Base-by-base conservation (phyloP, 2,329 filamentous ascomycete species). In the Cytospora chrysosperma region DNA sequence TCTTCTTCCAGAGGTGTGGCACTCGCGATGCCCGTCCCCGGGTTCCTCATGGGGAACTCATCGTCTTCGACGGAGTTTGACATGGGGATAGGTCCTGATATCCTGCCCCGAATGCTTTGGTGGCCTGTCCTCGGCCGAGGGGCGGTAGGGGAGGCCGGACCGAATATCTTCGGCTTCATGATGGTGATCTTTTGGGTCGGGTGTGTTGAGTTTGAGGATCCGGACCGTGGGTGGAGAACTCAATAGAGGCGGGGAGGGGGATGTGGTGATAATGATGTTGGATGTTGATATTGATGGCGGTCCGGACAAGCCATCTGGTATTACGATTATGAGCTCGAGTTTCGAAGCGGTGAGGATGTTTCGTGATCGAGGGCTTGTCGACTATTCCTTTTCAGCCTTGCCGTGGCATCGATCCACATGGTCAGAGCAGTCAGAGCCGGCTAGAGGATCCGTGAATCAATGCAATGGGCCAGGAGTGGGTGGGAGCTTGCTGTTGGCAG, bases 41-140 rank as follows among this genome's bases (percentile, higher is more conserved):
- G 78, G 32, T 77, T 78, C 57, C 80, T 76, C 55, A 83, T 81
- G 13, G 82, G 79, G 68, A 85, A 83, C 63, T 85, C 84, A 65
- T 85, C 79, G 68, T 81, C 82, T 63, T 84, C 82, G 49, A 77
- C 67, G 9, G 76, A 70, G 62, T 73, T 75, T 21, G 76, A 72
- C 26, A 88, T 82, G 1, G 85, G 85, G 55, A 88, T 88, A 17
- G 86, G 86, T 8, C 79, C 80, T 32, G 85, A 88, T 66, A 88
- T 88, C 68, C 81, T 83, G 65, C 85, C 85, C 47, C 85, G 82
- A 65, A 88, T 82, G 37, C 81, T 81, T 61, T 74, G 73, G 68
- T 78, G 75, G 62, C 73, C 74, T 47, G 76, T 72, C 68, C 78
- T 79, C 61, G 74, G 76, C 67, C 77, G 75, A 67, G 76, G 75